These are phyloP conservation scores for Rutstroemia sydowiana DNA, from an alignment of 2,329 filamentous ascomycete genomes.

Conservation along the genomic window DNA sequence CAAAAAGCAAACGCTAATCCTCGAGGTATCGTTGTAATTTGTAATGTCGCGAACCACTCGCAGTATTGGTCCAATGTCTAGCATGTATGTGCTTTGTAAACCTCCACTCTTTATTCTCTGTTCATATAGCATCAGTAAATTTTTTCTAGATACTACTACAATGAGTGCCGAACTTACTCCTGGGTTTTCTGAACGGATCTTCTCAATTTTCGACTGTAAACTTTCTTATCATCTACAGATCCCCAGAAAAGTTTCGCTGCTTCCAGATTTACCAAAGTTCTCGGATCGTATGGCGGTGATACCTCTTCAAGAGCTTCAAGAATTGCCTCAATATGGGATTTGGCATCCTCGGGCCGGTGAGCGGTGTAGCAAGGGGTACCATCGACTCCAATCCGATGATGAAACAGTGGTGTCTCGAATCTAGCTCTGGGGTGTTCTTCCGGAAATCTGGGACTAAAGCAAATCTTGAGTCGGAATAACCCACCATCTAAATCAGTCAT, in stretches of 20 bases:
- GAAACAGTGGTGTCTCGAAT: constrained; percentile 76
- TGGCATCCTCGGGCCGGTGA: constrained; percentile 65
- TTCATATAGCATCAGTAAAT: too few species aligned
- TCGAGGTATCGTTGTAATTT: too few species aligned
- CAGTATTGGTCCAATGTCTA: too few species aligned
- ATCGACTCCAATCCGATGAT: constrained; percentile 74
- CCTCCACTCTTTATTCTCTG: too few species aligned
- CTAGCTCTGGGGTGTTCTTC: constrained; percentile 79
- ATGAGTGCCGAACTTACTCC: constrained; percentile 37
- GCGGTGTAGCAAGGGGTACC: constrained; percentile 80
- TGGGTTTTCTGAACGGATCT: constrained; percentile 66
- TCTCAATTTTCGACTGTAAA: constrained; percentile 75
- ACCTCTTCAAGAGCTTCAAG: constrained; percentile 81
- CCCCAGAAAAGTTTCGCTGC: constrained; percentile 87
- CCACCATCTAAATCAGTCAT: constrained; percentile 93
- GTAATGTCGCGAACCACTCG: too few species aligned
- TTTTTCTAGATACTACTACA: too few species aligned
- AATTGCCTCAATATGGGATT: constrained; percentile 76
- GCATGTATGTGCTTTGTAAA: too few species aligned
- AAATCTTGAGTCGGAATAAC: constrained; percentile 73
- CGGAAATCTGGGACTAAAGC: constrained; percentile 78
- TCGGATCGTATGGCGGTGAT: constrained; percentile 79
- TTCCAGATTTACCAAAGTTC: constrained; percentile 79
- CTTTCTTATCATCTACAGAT: constrained; percentile 66
- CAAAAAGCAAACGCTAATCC: too few species aligned